Evolutionary conservation across 345 rosid genomes (phyloP).

Genomic region (Populus pruinosa): DNA sequence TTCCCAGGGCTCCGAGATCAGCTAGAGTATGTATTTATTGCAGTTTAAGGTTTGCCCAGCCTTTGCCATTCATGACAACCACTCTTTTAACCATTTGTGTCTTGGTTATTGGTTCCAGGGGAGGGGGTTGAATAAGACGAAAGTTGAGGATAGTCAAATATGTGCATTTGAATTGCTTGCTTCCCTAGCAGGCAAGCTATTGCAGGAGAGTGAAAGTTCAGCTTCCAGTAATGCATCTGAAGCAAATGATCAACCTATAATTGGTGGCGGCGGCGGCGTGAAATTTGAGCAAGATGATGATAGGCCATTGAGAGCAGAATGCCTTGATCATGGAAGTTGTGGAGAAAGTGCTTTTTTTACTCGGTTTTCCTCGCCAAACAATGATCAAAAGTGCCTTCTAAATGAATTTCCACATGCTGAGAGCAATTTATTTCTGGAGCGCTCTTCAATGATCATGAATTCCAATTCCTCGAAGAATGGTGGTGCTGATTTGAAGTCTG

Average conservation of each 20-base stretch:
- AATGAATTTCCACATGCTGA: constrained; percentile 28
- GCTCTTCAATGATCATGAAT: constrained; percentile 20
- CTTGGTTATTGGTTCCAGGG: constrained; percentile 39
- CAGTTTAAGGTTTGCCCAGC: constrained; percentile 6
- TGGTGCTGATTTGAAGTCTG: constrained; percentile 29
- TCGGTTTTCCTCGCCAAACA: constrained; percentile 26
- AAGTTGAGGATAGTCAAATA: constrained; percentile 42
- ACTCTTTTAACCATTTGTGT: constrained; percentile 17
- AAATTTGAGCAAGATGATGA: constrained; percentile 39
- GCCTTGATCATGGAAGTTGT: constrained; percentile 41
- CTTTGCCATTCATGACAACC: constrained; percentile 6
- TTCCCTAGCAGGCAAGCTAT: constrained; percentile 75
- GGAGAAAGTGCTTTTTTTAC: constrained; percentile 32
- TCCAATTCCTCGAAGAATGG: constrained; percentile 28
- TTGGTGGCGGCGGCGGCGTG: constrained; percentile 25
- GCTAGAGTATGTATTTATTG: constrained; percentile 48
- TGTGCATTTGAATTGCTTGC: constrained; percentile 85
- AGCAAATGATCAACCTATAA: constrained; percentile 40
- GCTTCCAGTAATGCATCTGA: constrained; percentile 69
- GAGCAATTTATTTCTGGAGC: constrained; percentile 34
- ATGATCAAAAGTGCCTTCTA: constrained; percentile 26
- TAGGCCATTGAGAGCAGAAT: constrained; percentile 42
- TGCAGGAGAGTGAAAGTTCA: constrained; percentile 78
- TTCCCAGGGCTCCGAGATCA: constrained; percentile 84
- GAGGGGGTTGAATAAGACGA: constrained; percentile 42